Evolutionary conservation across 148 eudicot species (phyloP).

Genomic region (Nepenthes gracilis): DNA sequence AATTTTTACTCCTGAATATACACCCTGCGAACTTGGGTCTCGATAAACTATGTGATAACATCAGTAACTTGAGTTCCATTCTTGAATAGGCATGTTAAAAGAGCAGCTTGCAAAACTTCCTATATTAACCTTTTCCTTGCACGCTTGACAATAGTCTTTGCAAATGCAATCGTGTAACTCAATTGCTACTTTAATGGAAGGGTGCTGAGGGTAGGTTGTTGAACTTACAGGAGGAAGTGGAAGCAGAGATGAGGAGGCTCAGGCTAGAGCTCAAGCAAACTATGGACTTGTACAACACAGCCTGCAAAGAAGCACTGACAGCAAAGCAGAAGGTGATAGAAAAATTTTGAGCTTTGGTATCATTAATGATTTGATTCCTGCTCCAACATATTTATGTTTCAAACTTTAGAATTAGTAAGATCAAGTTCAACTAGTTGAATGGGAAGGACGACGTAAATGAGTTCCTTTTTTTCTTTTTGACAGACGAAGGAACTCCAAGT

Average conservation of each 20-base stretch:
- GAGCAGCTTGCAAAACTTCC: too few relatives aligned
- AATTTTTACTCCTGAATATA: too few relatives aligned
- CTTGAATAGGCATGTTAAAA: neutral
- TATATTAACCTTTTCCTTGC: too few relatives aligned
- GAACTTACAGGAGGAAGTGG: conserved; percentile 31
- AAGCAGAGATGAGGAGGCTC: conserved; percentile 46
- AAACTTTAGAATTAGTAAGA: too few relatives aligned
- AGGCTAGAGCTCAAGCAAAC: conserved; percentile 67
- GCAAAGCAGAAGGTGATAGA: conserved; percentile 40
- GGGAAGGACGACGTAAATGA: too few relatives aligned
- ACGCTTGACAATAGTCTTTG: neutral
- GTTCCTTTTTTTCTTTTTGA: neutral
- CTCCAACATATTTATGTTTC: too few relatives aligned
- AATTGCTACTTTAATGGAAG: neutral
- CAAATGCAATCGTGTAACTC: neutral
- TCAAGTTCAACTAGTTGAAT: too few relatives aligned
- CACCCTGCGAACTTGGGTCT: too few relatives aligned
- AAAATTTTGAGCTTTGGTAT: conserved; percentile 8
- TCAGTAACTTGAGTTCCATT: neutral
- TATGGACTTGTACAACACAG: conserved; percentile 59
- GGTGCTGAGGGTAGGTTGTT: neutral
- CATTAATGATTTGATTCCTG: neutral
- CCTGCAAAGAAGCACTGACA: conserved; percentile 65
- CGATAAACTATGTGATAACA: neutral
- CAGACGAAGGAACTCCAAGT: conserved; percentile 8